Evolutionary conservation across 1,284 basidiomycete species (phyloP), one percentile per base, ranked within the genome.

Genomic region (Moniliophthora roreri): DNA sequence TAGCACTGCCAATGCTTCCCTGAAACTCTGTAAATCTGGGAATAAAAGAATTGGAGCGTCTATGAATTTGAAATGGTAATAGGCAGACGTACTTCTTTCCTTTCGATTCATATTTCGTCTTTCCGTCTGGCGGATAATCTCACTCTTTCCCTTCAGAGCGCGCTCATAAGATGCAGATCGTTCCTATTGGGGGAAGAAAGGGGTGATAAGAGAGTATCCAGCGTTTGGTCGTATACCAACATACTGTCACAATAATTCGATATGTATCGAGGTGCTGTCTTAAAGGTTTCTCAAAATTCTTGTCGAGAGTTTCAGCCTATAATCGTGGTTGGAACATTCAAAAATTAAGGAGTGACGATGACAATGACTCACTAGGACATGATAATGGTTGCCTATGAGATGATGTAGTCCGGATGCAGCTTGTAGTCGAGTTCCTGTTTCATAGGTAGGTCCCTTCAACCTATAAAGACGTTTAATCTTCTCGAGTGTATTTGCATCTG

Each of bases 331-430:
- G 34, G 37, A 35, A 10, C 18, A 45, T 11, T 23, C 26, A 34
- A 37, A 9, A 32, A 38, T 15, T 21, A 18, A 41, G 34, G 48
- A 37, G 5, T 15, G 28, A 41, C 10, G 21, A 48, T 41, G 18
- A 50, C 11, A 53, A 56, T 45, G 16, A 68, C 84, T 58, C 59
- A 91, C 93, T 63, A 97, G 74, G 51, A 97, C 83, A 68, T 94
- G 92, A 79, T 91, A 93, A 63, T 96, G 93, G 69, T 96, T 96
- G 51, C 89, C 87, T 64, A 96, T 89, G 59, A 98, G 81, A 69
- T 94, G 92, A 69, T 97, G 93, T 48, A 97, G 74, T 1, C 95
- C 95, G 15, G 89, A 86, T n/a, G 90, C 85, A 32, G 90, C 91
- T 65, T 94, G 85, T 45, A 92, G 70, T 57, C 89, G 75, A 57